phyloP scores from a whole-genome alignment of 257 asterid genomes.

The Solanum commersonii region DNA sequence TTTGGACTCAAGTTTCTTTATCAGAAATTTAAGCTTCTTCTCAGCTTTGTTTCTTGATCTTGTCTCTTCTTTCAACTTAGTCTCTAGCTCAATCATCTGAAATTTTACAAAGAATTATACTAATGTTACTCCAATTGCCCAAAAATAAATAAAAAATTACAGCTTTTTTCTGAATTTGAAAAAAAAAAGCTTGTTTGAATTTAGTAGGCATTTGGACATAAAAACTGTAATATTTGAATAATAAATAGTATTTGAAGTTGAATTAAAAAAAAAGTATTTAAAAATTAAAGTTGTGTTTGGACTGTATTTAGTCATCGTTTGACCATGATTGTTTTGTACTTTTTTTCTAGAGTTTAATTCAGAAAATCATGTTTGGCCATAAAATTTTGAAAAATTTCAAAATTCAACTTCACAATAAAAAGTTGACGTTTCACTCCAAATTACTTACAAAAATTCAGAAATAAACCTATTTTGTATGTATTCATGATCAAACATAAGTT shows the following conservation, averaged over 20 bases:
- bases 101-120: not conserved
- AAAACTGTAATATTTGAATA: no score
- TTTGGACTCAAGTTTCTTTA: conserved; percentile 55
- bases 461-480: no score
- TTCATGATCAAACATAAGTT: not conserved
- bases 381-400: not conserved
- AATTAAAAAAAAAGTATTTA: no score
- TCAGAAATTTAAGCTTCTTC: conserved; percentile 41
- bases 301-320: no score
- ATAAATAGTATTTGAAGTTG: no score
- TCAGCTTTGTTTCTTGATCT: conserved; percentile 77
- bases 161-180: no score
- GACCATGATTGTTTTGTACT: not conserved
- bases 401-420: no score
- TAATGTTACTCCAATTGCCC: not conserved
- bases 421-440: not conserved
- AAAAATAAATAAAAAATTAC: not conserved
- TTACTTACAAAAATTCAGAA: no score
- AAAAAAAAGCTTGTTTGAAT: no score
- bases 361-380: not conserved
- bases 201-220: no score
- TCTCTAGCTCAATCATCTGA: conserved; percentile 65
- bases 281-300: not conserved
- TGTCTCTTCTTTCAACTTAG: conserved; percentile 41
- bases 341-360: not conserved